phyloP scores from a whole-genome alignment of 345 rosid genomes.

The Moricandia moricandioides region DNA sequence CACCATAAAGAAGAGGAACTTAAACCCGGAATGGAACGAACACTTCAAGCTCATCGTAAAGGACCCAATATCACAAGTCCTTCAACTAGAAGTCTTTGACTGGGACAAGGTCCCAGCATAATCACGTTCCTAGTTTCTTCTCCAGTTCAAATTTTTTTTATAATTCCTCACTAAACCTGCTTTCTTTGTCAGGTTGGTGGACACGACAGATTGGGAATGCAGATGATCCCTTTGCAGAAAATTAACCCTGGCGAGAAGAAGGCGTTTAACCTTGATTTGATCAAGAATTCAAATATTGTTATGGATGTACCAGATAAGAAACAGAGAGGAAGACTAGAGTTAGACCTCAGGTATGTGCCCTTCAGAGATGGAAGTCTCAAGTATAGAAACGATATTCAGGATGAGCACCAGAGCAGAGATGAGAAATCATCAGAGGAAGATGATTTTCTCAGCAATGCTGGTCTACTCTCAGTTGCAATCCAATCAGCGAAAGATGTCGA shows the following conservation, averaged over 20 bases:
- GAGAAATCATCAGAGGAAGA: constrained; percentile 39
- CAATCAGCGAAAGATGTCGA: constrained; percentile 70
- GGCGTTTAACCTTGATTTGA: constrained; percentile 58
- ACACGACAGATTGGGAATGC: constrained; percentile 76
- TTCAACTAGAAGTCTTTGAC: constrained; percentile 64
- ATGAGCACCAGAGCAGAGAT: constrained; percentile 30
- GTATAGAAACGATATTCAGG: constrained; percentile 23
- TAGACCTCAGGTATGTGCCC: constrained; percentile 64
- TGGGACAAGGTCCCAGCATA: constrained; percentile 68
- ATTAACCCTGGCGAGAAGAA: constrained; percentile 48
- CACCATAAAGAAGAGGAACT: constrained; percentile 62
- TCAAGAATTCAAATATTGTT: constrained; percentile 48
- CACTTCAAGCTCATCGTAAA: constrained; percentile 64
- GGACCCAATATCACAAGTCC: constrained; percentile 62
- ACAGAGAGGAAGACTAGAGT: constrained; percentile 50
- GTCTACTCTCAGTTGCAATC: constrained; percentile 60
- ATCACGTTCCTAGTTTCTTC: background rate
- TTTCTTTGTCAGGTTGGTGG: constrained; percentile 55
- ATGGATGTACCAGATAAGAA: constrained; percentile 53
- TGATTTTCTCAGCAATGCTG: constrained; percentile 46
- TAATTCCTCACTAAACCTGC: background rate
- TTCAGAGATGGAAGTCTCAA: constrained; percentile 57
- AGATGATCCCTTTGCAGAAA: constrained; percentile 53
- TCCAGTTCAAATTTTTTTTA: background rate
- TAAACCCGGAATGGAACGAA: constrained; percentile 85